Percentiles rank a stretch among this genome's conserved stretches.
Evolutionary conservation across 2,329 filamentous ascomycete genomes (phyloP).

Genomic region (Talaromyces sp.): DNA sequence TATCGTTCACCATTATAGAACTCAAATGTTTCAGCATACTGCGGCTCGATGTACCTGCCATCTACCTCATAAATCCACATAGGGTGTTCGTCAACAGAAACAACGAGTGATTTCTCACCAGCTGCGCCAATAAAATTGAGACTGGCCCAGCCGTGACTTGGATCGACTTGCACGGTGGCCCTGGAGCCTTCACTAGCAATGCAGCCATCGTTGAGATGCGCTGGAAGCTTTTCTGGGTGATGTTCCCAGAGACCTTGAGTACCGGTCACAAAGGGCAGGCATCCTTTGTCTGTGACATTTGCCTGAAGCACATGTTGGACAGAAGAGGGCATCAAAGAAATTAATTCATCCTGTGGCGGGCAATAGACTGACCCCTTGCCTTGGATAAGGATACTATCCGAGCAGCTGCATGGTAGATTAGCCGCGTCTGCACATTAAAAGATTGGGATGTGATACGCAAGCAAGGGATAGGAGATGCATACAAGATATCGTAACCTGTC

Average conservation of each 20-base stretch:
- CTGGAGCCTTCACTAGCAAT: slow-evolving; percentile 24
- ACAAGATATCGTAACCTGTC: slow-evolving; percentile 19
- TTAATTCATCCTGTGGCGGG: slow-evolving; percentile 13
- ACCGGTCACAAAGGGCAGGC: slow-evolving; percentile 13
- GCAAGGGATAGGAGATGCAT: not conserved
- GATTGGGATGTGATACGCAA: not conserved
- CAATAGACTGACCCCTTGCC: slow-evolving; percentile 45
- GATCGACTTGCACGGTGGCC: slow-evolving; percentile 33
- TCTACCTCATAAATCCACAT: slow-evolving; percentile 46
- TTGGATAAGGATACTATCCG: slow-evolving; percentile 60
- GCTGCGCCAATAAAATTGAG: slow-evolving; percentile 39
- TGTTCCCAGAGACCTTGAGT: slow-evolving; percentile 16
- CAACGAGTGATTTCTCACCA: slow-evolving; percentile 29
- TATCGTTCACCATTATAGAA: slow-evolving; percentile 40
- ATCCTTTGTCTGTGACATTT: slow-evolving; percentile 23
- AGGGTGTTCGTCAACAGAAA: slow-evolving; percentile 45
- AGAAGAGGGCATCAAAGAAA: slow-evolving; percentile 5
- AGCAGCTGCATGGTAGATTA: slow-evolving; percentile 45
- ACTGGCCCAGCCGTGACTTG: slow-evolving; percentile 33
- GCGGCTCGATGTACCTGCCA: slow-evolving; percentile 42
- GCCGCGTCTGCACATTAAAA: not conserved
- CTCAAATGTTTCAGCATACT: slow-evolving; percentile 31
- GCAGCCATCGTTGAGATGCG: slow-evolving; percentile 16
- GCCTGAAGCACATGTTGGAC: slow-evolving; percentile 17
- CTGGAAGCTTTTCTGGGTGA: slow-evolving; percentile 17